These are phyloP conservation scores for Coprinopsis sp. DNA, from an alignment of 768 basidiomycete species.

Conservation along the genomic window DNA sequence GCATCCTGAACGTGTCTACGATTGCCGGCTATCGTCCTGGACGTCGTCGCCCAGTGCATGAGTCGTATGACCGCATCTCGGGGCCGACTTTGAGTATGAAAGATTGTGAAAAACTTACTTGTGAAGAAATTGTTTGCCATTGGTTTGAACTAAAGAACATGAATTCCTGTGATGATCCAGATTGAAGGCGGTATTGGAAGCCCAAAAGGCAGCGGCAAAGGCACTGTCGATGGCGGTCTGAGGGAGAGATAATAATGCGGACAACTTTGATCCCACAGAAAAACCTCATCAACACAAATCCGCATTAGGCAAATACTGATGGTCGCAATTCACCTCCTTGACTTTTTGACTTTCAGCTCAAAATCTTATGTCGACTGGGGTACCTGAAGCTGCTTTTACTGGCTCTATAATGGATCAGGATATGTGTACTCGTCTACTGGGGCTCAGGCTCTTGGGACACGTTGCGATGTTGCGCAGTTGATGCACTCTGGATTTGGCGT, in stretches of 20 bases:
- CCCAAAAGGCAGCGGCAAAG: conserved; percentile 6
- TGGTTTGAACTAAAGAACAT: conserved; percentile 36
- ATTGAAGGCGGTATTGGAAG: conserved; percentile 17
- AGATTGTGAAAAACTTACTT: conserved; percentile 22
- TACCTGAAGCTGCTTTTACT: no score
- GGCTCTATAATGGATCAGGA: no score
- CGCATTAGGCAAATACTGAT: background rate
- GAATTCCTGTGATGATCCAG: conserved; percentile 39
- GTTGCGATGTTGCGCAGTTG: background rate
- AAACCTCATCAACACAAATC: conserved; percentile 13
- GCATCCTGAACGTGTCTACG: conserved; percentile 6
- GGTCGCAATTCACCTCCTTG: background rate
- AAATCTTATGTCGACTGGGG: background rate
- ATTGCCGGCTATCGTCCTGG: background rate
- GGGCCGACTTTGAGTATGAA: background rate
- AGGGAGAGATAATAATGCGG: conserved; percentile 12
- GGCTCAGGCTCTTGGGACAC: background rate
- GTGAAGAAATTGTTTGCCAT: conserved; percentile 42
- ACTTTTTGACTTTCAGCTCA: background rate
- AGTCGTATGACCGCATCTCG: background rate
- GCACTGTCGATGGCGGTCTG: conserved; percentile 10
- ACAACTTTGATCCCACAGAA: conserved; percentile 18
- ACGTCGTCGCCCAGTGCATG: conserved; percentile 1
- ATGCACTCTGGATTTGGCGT: background rate
- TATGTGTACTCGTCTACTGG: no score